Base-by-base conservation (phyloP, 345 rosid species). In the Bretschneidera sinensis region DNA sequence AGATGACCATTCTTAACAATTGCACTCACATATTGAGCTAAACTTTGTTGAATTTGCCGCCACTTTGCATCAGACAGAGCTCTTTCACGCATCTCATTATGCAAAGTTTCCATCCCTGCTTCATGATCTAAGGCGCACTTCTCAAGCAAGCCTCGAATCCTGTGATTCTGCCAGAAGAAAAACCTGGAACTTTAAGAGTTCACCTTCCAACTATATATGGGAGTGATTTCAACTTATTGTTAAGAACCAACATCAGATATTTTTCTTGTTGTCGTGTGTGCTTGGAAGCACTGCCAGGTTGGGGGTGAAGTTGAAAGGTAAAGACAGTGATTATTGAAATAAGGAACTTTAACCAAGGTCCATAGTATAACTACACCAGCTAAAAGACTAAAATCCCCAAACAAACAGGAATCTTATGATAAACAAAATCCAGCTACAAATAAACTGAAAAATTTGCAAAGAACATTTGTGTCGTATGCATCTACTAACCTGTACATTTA, bases 131-230 rank as follows among this genome's bases (percentile, higher is more conserved):
- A 71, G 54, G 96, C 83, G 78, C 99, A 90, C 66, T 81, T 94
- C 79, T 94, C 99, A 57, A 94, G 97, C 81, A 94, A 82, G 59
- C 99, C 97, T 24, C 83, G 87, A 69, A 90, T 85, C 77, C 97
- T 90, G 62, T 86, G 81, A 78, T 89, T 87, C 98, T 92, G 82
- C 60, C 56, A 77, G 48, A 72, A 60, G 9, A 64, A 49, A 57
- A 55, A 63, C 20, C 57, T 20, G 54, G 43, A 57, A 34, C 58
- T 62, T 68, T 74, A n/a, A 69, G 6, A n/a, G 48, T 54, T 57
- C 50, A 60, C 47, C 51, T 62, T 57, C 57, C 19, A 65, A 9
- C n/a, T 47, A 14, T 21, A 51, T n/a, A n/a, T n/a, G n/a, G 34
- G 62, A 39, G 20, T 35, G 54, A 58, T 51, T 43, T 22, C 50